Conservation (phyloP, 306 rosid genomes). For the Ormosia semicastrata region DNA sequence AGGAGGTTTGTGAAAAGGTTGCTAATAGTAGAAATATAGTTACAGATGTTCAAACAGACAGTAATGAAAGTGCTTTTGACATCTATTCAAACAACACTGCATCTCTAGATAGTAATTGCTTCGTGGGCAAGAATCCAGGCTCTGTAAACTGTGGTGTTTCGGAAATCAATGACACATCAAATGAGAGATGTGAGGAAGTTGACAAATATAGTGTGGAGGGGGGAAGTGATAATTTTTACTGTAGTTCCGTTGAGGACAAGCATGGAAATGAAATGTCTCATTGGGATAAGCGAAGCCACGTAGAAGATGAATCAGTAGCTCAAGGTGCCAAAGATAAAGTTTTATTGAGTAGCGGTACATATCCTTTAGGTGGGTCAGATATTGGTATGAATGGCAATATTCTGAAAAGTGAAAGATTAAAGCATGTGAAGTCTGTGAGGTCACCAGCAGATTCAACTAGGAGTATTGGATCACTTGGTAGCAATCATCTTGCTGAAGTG, state of each 20-base stretch:
- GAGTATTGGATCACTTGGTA: conserved; percentile 40
- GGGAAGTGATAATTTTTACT: conserved; percentile 29
- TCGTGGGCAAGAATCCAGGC: conserved; percentile 22
- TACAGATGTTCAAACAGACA: conserved; percentile 25
- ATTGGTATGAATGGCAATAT: conserved; percentile 39
- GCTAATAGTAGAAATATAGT: conserved; percentile 7
- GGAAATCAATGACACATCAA: conserved; percentile 22
- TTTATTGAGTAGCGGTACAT: conserved; percentile 26
- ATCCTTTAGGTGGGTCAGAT: conserved; percentile 29
- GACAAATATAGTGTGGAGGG: conserved; percentile 34
- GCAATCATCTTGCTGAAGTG: conserved; percentile 44
- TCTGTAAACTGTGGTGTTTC: conserved; percentile 7
- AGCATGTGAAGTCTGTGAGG: conserved; percentile 83
- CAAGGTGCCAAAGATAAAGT: conserved; percentile 39
- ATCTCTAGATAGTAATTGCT: conserved; percentile 21
- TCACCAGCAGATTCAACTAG: conserved; percentile 59
- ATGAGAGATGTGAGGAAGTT: conserved; percentile 35
- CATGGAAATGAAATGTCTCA: conserved; percentile 31
- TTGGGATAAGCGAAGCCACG: conserved; percentile 34
- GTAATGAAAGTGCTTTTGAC: conserved; percentile 11
- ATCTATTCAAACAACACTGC: conserved; percentile 19
- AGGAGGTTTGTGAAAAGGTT: conserved; percentile 34
- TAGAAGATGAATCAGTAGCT: conserved; percentile 41
- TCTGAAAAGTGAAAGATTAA: conserved; percentile 51
- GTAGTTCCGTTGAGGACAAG: conserved; percentile 36